Evolutionary conservation across 768 basidiomycete species (phyloP).

Genomic region (Pisolithus tinctorius): DNA sequence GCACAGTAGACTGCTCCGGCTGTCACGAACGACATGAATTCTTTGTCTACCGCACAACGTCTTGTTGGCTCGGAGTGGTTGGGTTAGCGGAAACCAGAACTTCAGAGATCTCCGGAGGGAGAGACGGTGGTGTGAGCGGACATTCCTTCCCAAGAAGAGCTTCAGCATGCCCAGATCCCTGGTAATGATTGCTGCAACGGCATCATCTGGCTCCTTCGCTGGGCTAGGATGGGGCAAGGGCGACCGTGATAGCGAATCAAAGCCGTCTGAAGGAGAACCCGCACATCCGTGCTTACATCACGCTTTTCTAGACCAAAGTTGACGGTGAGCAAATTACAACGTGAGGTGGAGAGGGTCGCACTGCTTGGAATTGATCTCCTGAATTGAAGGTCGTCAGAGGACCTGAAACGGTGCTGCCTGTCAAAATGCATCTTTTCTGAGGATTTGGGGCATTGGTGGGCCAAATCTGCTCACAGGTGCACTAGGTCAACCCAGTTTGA

Average conservation of each 20-base stretch:
- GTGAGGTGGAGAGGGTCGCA: neutral
- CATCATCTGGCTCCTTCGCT: no score
- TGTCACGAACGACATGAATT: neutral
- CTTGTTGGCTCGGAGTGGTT: neutral
- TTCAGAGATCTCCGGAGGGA: neutral
- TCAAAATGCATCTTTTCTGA: conserved; percentile 25
- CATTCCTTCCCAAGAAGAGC: no score
- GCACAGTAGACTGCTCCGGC: neutral
- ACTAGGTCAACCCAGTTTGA: conserved; percentile 16
- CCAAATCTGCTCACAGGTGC: conserved; percentile 12
- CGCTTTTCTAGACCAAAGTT: conserved; percentile 17
- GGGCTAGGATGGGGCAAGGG: no score
- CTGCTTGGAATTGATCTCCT: conserved; percentile 18
- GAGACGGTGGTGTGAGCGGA: no score
- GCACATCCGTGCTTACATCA: conserved; percentile 11
- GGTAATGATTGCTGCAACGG: no score
- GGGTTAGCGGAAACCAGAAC: neutral
- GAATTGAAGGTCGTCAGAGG: conserved; percentile 4
- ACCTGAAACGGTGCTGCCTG: conserved; percentile 17
- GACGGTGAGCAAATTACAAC: conserved; percentile 26
- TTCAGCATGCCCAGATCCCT: no score
- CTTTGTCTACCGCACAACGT: neutral
- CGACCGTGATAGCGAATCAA: neutral
- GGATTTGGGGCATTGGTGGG: conserved; percentile 13
- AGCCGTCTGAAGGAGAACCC: neutral